Conservation (phyloP, 2,329 filamentous ascomycete species). For the Ophiostoma fasciatum region DNA sequence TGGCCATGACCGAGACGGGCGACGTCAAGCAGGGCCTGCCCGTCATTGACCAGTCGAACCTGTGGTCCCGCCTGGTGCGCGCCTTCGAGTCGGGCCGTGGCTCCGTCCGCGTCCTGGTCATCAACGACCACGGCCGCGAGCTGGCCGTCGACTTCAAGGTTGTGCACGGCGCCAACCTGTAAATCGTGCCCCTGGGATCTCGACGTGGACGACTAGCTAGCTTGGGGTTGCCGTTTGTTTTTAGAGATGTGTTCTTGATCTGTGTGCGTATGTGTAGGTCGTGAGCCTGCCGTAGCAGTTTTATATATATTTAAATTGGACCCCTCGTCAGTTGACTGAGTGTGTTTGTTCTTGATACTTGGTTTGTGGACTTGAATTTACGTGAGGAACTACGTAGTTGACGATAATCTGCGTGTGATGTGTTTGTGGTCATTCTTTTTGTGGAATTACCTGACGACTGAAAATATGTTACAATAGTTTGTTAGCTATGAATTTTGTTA, state of each 20-base stretch:
- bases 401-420: too few relatives aligned
- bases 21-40: constrained; percentile 94
- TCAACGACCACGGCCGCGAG: constrained; percentile 85
- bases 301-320: too few relatives aligned
- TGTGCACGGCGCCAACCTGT: constrained; percentile 65
- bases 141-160: constrained; percentile 98
- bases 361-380: too few relatives aligned
- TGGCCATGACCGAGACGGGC: constrained; percentile 97
- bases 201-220: too few relatives aligned
- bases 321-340: too few relatives aligned
- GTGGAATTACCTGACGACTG: too few relatives aligned
- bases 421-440: too few relatives aligned
- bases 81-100: constrained; percentile 87
- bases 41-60: constrained; percentile 88
- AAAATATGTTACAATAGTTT: too few relatives aligned
- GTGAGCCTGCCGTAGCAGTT: too few relatives aligned
- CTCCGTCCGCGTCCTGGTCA: constrained; percentile 86
- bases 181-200: constrained; percentile 20
- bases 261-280: neutral
- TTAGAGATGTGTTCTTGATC: neutral
- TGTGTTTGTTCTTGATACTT: too few relatives aligned
- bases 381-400: too few relatives aligned
- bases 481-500: too few relatives aligned
- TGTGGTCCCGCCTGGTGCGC: constrained; percentile 65
- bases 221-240: neutral